phyloP scores from a whole-genome alignment of 23 red algal species.

The Chondrus crispus region DNA sequence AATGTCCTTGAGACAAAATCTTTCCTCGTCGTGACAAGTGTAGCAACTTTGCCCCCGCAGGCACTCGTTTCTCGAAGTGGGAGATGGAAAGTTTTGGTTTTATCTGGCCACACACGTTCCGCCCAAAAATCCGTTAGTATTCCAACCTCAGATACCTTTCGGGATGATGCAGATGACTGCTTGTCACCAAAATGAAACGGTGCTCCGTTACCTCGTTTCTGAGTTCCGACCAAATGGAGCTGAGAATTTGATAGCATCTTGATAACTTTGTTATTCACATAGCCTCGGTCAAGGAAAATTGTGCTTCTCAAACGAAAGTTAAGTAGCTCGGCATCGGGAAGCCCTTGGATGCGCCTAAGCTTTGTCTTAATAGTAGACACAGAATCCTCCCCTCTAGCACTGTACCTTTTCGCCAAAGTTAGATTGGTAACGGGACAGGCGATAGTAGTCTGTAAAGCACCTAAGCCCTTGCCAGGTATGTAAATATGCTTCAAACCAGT shows the following conservation, averaged over 20 bases:
- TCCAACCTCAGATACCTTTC: neutral
- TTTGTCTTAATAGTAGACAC: neutral
- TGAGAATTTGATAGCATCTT: neutral
- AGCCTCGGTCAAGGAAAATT: neutral
- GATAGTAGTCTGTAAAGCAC: neutral
- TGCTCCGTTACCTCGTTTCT: neutral
- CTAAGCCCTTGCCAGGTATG: neutral
- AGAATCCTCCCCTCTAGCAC: neutral
- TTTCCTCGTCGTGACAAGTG: neutral
- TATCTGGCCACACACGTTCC: neutral
- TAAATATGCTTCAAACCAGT: neutral
- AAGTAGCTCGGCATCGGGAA: neutral
- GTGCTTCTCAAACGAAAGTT: neutral
- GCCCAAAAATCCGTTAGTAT: neutral
- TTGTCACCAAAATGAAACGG: neutral
- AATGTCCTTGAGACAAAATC: no score
- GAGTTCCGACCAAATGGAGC: neutral
- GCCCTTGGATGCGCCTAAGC: neutral
- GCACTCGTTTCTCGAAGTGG: neutral
- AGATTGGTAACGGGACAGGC: neutral
- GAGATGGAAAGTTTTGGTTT: neutral
- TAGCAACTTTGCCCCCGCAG: neutral
- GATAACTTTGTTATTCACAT: neutral
- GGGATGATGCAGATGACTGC: neutral
- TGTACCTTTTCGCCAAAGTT: neutral